Evolutionary conservation across 208 protist species (phyloP).

Genomic region (Novymonas esmeraldas): DNA sequence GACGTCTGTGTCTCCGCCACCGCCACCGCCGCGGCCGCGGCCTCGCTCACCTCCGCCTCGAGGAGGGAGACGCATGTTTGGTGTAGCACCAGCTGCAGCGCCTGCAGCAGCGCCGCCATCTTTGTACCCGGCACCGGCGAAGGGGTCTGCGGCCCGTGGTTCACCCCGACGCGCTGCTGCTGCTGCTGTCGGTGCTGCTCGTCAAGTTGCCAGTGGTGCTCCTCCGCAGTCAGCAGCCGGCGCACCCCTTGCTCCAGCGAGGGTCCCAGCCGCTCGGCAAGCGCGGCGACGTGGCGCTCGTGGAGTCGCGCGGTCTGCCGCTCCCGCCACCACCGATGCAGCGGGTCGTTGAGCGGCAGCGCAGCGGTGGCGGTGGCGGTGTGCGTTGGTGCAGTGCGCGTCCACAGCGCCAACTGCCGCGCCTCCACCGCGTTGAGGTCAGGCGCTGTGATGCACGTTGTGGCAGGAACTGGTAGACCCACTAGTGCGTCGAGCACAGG

Average conservation of each 20-base stretch:
- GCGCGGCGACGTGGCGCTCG: slow-evolving; percentile 20
- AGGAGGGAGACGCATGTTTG: slow-evolving; percentile 35
- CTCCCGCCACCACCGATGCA: slow-evolving; percentile 67
- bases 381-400: slow-evolving; percentile 2
- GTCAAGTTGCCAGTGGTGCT: slow-evolving; percentile 46
- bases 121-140: slow-evolving; percentile 35
- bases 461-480: neutral
- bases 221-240: slow-evolving; percentile 53
- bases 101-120: slow-evolving; percentile 56
- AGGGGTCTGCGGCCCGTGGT: slow-evolving; percentile 12
- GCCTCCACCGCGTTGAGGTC: slow-evolving; percentile 8
- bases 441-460: slow-evolving; percentile 8
- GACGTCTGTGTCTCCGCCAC: neutral
- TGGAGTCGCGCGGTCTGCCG: slow-evolving; percentile 46
- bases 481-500: neutral
- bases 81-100: slow-evolving; percentile 47
- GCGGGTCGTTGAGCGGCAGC: slow-evolving; percentile 7
- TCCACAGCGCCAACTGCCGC: slow-evolving; percentile 23
- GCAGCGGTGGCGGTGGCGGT: neutral
- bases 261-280: slow-evolving; percentile 37
- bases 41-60: slow-evolving; percentile 19
- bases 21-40: neutral
- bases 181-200: slow-evolving; percentile 17
- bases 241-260: slow-evolving; percentile 48
- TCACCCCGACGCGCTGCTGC: slow-evolving; percentile 14